Percentiles rank a stretch among this genome's conserved stretches.
phyloP scores from a whole-genome alignment of 768 basidiomycete species.

The Amanita thiersii region DNA sequence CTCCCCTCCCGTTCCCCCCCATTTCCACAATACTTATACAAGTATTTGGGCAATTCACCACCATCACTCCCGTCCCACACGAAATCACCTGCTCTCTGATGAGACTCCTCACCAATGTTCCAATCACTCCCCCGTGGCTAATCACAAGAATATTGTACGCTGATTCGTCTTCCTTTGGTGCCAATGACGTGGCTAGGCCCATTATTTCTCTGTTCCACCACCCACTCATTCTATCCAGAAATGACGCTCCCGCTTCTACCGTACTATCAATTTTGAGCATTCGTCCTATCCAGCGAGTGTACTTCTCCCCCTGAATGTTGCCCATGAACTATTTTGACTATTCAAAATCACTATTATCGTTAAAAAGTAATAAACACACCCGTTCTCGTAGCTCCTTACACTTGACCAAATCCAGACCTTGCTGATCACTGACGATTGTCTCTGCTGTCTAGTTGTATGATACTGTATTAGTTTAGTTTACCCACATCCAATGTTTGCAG shows the following conservation, averaged over 20 bases:
- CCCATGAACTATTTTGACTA: conserved; percentile 45
- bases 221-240: conserved; percentile 37
- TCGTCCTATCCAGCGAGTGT: conserved; percentile 10
- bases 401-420: conserved; percentile 31
- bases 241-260: conserved; percentile 29
- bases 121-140: conserved; percentile 62
- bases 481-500: background rate
- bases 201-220: conserved; percentile 58
- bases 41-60: conserved; percentile 38
- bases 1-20: conserved; percentile 24
- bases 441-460: conserved; percentile 49
- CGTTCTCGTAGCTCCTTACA: conserved; percentile 53
- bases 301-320: conserved; percentile 42
- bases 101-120: conserved; percentile 40
- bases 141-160: conserved; percentile 46
- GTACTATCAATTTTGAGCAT: conserved; percentile 18
- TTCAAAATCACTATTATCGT: background rate
- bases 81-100: conserved; percentile 29
- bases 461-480: conserved; percentile 5
- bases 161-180: conserved; percentile 12
- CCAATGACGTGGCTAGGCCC: conserved; percentile 16
- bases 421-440: conserved; percentile 48
- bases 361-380: conserved; percentile 27
- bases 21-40: conserved; percentile 57
- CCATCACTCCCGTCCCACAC: conserved; percentile 25